A percentile compares a stretch with the other conserved stretches of the same genome.
phyloP scores from a whole-genome alignment of 768 basidiomycete species.

The Amanita pseudoporphyria region DNA sequence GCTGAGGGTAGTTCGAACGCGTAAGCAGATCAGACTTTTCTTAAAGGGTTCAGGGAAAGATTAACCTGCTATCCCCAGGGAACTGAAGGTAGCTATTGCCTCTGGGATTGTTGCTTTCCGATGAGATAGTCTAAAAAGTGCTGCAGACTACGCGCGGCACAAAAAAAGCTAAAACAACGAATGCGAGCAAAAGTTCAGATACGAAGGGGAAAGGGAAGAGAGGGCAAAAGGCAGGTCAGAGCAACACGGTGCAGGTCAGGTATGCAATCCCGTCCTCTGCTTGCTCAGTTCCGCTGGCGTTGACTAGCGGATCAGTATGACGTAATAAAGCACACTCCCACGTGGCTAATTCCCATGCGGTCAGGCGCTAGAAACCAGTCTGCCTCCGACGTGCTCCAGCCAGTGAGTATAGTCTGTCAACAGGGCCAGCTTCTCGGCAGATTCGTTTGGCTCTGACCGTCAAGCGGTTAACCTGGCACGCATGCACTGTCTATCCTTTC shows the following conservation, averaged over 20 bases:
- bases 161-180: constrained; percentile 32
- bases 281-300: neutral
- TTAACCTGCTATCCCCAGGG: neutral
- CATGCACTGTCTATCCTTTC: constrained; percentile 54
- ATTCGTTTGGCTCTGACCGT: constrained; percentile 12
- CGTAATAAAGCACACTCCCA: neutral
- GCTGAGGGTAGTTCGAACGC: constrained; percentile 12
- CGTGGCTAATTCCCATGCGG: constrained; percentile 5
- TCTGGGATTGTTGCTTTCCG: neutral
- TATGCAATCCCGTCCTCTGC: neutral
- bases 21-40: neutral
- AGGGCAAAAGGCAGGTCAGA: constrained; percentile 3
- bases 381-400: constrained; percentile 8
- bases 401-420: constrained; percentile 14
- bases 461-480: constrained; percentile 5
- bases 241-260: neutral
- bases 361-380: constrained; percentile 13
- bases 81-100: neutral
- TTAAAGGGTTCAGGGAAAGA: neutral
- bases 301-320: constrained; percentile 4
- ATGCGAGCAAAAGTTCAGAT: constrained; percentile 4
- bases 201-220: constrained; percentile 8
- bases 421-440: constrained; percentile 14
- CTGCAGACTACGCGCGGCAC: constrained; percentile 4
- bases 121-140: neutral